These are phyloP conservation scores for Coniochaeta hoffmannii DNA, from an alignment of 2,329 filamentous ascomycete species.

Conservation along the genomic window DNA sequence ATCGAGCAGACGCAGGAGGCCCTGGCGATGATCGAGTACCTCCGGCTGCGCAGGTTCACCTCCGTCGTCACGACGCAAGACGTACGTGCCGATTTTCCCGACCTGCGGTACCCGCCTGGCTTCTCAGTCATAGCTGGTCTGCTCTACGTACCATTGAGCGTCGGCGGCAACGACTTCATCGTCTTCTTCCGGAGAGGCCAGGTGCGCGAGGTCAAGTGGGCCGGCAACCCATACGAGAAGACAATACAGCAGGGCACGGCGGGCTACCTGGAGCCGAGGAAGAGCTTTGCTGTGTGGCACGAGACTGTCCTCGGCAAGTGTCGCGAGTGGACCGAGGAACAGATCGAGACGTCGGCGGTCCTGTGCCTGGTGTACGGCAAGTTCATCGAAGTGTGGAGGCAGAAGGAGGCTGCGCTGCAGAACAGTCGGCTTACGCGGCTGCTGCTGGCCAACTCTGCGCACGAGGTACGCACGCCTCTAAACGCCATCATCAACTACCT, in stretches of 20 bases:
- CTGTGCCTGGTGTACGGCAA: slow-evolving; percentile 78
- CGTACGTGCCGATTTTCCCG: slow-evolving; percentile 68
- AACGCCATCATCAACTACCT: slow-evolving; percentile 95
- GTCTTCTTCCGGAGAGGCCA: slow-evolving; percentile 82
- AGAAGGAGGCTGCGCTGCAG: slow-evolving; percentile 79
- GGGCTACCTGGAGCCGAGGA: slow-evolving; percentile 68
- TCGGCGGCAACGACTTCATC: slow-evolving; percentile 75
- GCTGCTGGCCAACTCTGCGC: slow-evolving; percentile 78
- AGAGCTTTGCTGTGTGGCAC: slow-evolving; percentile 73
- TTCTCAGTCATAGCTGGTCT: slow-evolving; percentile 73
- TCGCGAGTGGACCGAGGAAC: slow-evolving; percentile 81
- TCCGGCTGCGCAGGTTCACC: slow-evolving; percentile 66
- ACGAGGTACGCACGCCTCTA: slow-evolving; percentile 83
- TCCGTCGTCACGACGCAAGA: slow-evolving; percentile 75
- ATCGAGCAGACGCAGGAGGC: slow-evolving; percentile 74
- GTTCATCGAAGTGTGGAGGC: slow-evolving; percentile 89
- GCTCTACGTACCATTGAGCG: slow-evolving; percentile 72
- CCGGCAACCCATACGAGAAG: slow-evolving; percentile 81
- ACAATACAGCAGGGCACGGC: slow-evolving; percentile 63
- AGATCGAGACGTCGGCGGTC: slow-evolving; percentile 82
- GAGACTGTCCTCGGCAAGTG: slow-evolving; percentile 78
- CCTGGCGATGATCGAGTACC: slow-evolving; percentile 75
- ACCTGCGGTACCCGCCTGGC: slow-evolving; percentile 70
- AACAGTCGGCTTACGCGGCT: slow-evolving; percentile 74
- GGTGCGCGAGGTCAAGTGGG: slow-evolving; percentile 73